These are phyloP conservation scores for Phytopythium oedochilum DNA, from an alignment of 352 stramenopile species.

Conservation along the genomic window DNA sequence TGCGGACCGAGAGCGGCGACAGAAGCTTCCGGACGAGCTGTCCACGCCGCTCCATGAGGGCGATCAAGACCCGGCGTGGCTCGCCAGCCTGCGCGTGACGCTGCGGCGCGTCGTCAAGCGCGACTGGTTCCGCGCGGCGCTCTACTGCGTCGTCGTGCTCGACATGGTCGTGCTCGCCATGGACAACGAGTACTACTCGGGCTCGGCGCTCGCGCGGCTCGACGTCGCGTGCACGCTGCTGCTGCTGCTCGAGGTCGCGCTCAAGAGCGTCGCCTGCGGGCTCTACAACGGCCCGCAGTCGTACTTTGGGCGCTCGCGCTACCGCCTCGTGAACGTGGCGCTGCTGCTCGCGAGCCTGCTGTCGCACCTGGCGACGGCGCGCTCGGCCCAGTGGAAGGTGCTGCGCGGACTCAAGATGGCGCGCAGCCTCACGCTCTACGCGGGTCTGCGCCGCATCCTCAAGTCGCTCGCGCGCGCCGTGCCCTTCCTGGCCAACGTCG, in stretches of 20 bases:
- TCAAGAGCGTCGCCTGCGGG: conserved; percentile 56
- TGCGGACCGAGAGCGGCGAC: neutral
- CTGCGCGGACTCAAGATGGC: conserved; percentile 64
- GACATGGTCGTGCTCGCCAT: conserved; percentile 57
- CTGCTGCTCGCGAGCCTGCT: conserved; percentile 46
- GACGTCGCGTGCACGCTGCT: conserved; percentile 63
- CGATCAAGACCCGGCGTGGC: too few species aligned
- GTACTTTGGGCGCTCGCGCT: conserved; percentile 46
- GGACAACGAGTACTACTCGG: conserved; percentile 41
- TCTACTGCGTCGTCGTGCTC: conserved; percentile 40
- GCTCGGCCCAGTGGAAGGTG: conserved; percentile 31
- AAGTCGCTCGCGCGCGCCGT: conserved; percentile 58
- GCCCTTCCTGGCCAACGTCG: conserved; percentile 73
- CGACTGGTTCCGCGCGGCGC: conserved; percentile 29
- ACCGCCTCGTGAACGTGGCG: conserved; percentile 46
- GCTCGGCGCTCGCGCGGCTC: conserved; percentile 19
- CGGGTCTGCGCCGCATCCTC: conserved; percentile 60
- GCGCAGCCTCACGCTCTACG: conserved; percentile 58
- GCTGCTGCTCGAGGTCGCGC: conserved; percentile 45
- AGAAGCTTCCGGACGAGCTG: conserved; percentile 1
- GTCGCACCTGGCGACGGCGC: conserved; percentile 29
- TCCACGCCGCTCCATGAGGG: neutral
- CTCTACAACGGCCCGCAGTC: conserved; percentile 32
- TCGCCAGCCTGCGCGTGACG: conserved; percentile 15
- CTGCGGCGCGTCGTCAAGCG: conserved; percentile 39